Evolutionary conservation across 2,329 filamentous ascomycete genomes (phyloP).

Genomic region (Aspergillus pseudonomiae): DNA sequence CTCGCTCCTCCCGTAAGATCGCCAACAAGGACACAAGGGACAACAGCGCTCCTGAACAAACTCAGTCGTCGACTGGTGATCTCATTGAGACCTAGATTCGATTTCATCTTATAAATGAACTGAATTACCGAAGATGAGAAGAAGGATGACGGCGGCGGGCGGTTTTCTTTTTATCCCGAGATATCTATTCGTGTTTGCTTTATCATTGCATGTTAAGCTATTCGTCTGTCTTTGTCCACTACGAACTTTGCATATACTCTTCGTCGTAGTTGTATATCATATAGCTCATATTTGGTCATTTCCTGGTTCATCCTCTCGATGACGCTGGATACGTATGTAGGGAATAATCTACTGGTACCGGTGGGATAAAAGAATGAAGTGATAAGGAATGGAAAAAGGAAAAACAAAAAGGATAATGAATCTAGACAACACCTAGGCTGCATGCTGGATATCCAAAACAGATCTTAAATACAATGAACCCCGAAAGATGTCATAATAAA

Average conservation of each 20-base stretch:
- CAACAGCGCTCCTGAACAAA: constrained; percentile 37
- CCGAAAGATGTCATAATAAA: not conserved
- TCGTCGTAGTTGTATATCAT: constrained; percentile 21
- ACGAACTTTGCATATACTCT: constrained; percentile 20
- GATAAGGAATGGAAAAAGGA: not conserved
- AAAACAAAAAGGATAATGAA: not conserved
- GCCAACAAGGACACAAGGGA: constrained; percentile 53
- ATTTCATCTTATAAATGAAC: constrained; percentile 4
- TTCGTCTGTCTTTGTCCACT: constrained; percentile 5
- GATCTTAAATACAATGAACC: not conserved
- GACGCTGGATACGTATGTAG: not conserved
- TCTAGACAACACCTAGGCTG: not conserved
- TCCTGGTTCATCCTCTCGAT: not conserved
- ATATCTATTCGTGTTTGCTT: constrained; percentile 4
- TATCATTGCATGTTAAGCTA: constrained; percentile 4
- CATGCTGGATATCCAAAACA: not conserved
- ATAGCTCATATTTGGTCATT: constrained; percentile 3
- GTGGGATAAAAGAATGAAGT: not conserved
- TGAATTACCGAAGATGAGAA: not conserved
- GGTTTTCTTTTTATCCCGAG: constrained; percentile 5
- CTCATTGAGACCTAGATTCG: constrained; percentile 44
- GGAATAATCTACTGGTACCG: not conserved
- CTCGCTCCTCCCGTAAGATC: constrained; percentile 55
- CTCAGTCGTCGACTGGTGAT: constrained; percentile 34
- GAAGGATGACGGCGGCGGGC: not conserved